Conservation (phyloP, 176 grass and related monocot species). For the Avena insularis region DNA sequence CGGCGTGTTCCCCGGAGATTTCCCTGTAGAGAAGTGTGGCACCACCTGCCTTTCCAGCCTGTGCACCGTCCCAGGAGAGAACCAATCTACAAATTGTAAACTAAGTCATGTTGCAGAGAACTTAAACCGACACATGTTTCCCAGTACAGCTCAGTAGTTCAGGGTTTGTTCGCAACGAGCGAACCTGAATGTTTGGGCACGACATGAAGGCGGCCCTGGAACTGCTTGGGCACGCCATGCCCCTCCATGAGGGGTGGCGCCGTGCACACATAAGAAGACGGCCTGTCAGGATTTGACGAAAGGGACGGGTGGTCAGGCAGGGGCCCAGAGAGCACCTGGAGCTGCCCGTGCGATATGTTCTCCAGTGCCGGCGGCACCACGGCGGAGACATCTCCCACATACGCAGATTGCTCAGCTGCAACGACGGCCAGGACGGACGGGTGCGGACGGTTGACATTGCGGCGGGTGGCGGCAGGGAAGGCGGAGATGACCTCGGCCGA, state of each 20-base stretch:
- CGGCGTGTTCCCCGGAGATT: constrained; percentile 63
- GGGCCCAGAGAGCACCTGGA: constrained; percentile 70
- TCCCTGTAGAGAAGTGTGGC: constrained; percentile 78
- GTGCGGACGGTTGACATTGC: constrained; percentile 73
- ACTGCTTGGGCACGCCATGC: constrained; percentile 63
- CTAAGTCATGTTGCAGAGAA: background rate
- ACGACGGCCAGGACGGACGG: constrained; percentile 65
- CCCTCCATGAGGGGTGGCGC: constrained; percentile 80
- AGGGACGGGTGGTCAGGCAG: constrained; percentile 72
- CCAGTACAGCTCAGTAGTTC: background rate
- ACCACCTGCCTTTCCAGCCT: constrained; percentile 91
- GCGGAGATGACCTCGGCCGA: constrained; percentile 53
- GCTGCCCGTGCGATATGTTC: constrained; percentile 87
- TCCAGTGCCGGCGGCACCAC: constrained; percentile 41
- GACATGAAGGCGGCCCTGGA: constrained; percentile 56
- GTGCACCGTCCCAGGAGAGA: constrained; percentile 68
- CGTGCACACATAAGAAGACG: constrained; percentile 77
- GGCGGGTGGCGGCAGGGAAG: constrained; percentile 61
- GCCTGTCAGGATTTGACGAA: constrained; percentile 51
- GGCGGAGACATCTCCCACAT: background rate
- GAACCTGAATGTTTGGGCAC: constrained; percentile 80
- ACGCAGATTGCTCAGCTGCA: constrained; percentile 54
- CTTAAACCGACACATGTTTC: background rate
- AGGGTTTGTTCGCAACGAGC: background rate
- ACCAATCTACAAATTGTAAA: constrained; percentile 76